Base-by-base conservation (phyloP, 192 early-diverging fungal species). In the Coemansia sp. region DNA sequence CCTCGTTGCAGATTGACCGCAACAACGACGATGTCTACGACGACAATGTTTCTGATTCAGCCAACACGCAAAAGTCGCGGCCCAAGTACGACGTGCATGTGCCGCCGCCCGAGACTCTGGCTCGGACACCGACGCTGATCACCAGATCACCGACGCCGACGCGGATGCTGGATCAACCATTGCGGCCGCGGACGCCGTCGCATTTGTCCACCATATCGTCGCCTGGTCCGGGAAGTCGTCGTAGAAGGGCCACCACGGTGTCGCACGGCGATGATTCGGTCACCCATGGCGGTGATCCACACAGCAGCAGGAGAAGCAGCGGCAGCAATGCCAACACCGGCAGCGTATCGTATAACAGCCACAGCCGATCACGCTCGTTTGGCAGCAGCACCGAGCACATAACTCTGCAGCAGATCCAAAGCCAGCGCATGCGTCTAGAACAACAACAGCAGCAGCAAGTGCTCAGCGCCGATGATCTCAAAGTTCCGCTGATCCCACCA, bases 311-410 rank as follows among this genome's bases (percentile, higher is more conserved):
- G 22, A 25, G 60, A 30, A 38, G 42, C 28, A 61, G 38, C 54
- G 29, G 22, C 34, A 20, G 40, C 42, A 16, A 58, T 56, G 14
- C 58, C 45, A 49, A 33, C 42, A 11, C 30, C 25, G 28, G 30
- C 16, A 12, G 42, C 42, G 10, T 31, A 17, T 28, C 52, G n/a
- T 69, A 73, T 30, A 49, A 30, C 36, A 55, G 56, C 38, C 72
- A 67, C 50, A 74, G 61, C 62, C 52, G 79, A 52, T 82, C 79
- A 48, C 79, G 74, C 64, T 82, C 79, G 20, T 76, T 82, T 49
- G 79, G 70, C 40, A 64, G 60, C 54, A 68, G 60, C 52, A 63
- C 62, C 38, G 68, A 73, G 48, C 55, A 34, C 38, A 71, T 71
- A 28, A 68, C 67, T 10, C 56, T 80, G 40, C 70, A 77, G 56